A percentile compares a stretch with the other conserved stretches of the same genome.
These are phyloP conservation scores for Adenanthera pavonina DNA, from an alignment of 306 rosid species.

Conservation along the genomic window DNA sequence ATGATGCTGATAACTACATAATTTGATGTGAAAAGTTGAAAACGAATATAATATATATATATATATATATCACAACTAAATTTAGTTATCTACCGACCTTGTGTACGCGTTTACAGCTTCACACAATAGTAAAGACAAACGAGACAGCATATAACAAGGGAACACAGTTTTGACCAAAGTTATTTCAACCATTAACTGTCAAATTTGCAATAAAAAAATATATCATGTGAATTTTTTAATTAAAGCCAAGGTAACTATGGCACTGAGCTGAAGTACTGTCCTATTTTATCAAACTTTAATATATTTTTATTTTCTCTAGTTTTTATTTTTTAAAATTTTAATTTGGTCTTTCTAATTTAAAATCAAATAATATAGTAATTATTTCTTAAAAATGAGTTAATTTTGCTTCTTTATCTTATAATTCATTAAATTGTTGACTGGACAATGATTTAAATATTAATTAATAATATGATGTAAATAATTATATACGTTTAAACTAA, in stretches of 20 bases:
- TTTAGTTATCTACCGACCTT: not conserved
- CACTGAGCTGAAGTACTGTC: not conserved
- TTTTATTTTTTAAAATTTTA: not conserved
- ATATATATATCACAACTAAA: not conserved
- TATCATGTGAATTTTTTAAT: not conserved
- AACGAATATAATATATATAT: not conserved
- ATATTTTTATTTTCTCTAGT: not conserved
- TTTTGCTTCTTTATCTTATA: too few species aligned
- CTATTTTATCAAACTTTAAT: too few species aligned
- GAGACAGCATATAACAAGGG: not conserved
- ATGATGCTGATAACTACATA: not conserved
- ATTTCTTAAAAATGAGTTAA: not conserved
- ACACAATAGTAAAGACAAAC: slow-evolving; percentile 19
- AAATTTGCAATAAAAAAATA: not conserved
- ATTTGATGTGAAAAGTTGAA: not conserved
- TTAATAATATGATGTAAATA: too few species aligned
- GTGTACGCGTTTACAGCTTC: slow-evolving; percentile 47
- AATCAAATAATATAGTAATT: not conserved
- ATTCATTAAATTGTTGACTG: not conserved
- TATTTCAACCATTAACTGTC: not conserved
- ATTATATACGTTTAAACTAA: too few species aligned
- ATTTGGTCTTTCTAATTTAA: not conserved
- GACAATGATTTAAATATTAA: too few species aligned
- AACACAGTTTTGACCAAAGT: not conserved
- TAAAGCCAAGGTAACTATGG: not conserved